Percentiles rank a stretch among this genome's conserved stretches.
These are phyloP conservation scores for Salix udensis DNA, from an alignment of 345 rosid species.

Conservation along the genomic window DNA sequence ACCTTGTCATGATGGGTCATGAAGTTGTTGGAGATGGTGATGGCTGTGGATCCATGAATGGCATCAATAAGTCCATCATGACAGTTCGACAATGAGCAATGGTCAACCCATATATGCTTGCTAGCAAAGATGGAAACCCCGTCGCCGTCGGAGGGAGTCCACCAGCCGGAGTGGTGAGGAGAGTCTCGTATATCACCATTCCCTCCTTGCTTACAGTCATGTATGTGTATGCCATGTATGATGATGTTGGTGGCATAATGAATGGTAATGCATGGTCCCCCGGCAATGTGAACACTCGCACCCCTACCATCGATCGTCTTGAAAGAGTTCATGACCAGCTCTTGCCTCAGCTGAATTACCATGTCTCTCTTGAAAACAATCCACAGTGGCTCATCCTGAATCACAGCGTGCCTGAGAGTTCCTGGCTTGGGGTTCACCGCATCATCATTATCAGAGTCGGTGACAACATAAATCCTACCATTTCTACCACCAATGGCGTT, in stretches of 20 bases:
- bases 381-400: slow-evolving; percentile 30
- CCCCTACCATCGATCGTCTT: slow-evolving; percentile 29
- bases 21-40: slow-evolving; percentile 22
- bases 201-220: slow-evolving; percentile 25
- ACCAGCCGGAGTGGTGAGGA: slow-evolving; percentile 26
- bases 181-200: slow-evolving; percentile 23
- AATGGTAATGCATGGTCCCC: slow-evolving; percentile 26
- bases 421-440: slow-evolving; percentile 27
- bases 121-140: slow-evolving; percentile 20
- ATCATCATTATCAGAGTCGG: slow-evolving; percentile 19
- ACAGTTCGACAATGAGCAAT: slow-evolving; percentile 25
- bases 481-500: slow-evolving; percentile 25
- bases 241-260: slow-evolving; percentile 21
- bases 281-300: slow-evolving; percentile 27
- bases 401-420: slow-evolving; percentile 21
- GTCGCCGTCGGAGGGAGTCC: slow-evolving; percentile 28
- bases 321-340: slow-evolving; percentile 26
- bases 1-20: slow-evolving; percentile 30
- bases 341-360: slow-evolving; percentile 25
- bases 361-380: slow-evolving; percentile 25
- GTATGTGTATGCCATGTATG: slow-evolving; percentile 24
- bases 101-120: slow-evolving; percentile 26
- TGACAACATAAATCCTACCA: slow-evolving; percentile 20
- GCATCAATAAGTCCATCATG: slow-evolving; percentile 26
- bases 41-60: slow-evolving; percentile 28